These are phyloP conservation scores for Emmonsiellopsis sp. DNA, from an alignment of 2,329 filamentous ascomycete genomes.

Conservation along the genomic window DNA sequence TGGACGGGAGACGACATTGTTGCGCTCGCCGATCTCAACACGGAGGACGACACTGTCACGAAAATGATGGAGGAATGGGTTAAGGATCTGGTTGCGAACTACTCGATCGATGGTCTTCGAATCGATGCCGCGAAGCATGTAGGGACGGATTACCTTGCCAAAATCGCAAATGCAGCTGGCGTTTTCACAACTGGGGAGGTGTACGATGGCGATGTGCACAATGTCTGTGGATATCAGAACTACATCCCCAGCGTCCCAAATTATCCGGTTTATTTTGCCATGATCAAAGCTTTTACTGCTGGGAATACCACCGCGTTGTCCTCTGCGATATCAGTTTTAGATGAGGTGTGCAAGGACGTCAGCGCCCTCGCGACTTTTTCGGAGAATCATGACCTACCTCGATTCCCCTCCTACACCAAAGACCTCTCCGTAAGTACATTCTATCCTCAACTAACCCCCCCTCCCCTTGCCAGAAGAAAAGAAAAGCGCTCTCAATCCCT, in stretches of 20 bases:
- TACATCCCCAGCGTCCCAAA: constrained; percentile 39
- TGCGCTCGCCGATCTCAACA: constrained; percentile 46
- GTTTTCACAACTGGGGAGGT: constrained; percentile 43
- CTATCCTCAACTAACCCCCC: not conserved
- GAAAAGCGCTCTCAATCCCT: no score
- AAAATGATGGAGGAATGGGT: constrained; percentile 36
- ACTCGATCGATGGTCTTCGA: constrained; percentile 43
- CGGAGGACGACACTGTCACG: constrained; percentile 33
- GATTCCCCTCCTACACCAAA: constrained; percentile 44
- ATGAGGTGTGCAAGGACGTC: constrained; percentile 33
- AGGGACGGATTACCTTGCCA: constrained; percentile 32
- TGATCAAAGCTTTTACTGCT: constrained; percentile 1
- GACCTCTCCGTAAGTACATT: constrained; percentile 34
- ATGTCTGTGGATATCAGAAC: constrained; percentile 35
- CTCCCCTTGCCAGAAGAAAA: no score
- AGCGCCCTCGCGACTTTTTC: constrained; percentile 44
- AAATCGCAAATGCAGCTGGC: constrained; percentile 29
- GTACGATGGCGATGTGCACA: constrained; percentile 26
- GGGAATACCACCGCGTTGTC: not conserved
- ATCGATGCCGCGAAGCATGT: constrained; percentile 43
- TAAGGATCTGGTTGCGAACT: constrained; percentile 31
- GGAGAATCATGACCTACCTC: constrained; percentile 52
- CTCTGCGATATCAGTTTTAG: constrained; percentile 14
- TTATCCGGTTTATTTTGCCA: constrained; percentile 29
- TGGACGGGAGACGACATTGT: constrained; percentile 47